Evolutionary conservation across 2,329 filamentous ascomycete species (phyloP), one percentile per base, ranked within the genome.

Genomic region (Knufia petricola): DNA sequence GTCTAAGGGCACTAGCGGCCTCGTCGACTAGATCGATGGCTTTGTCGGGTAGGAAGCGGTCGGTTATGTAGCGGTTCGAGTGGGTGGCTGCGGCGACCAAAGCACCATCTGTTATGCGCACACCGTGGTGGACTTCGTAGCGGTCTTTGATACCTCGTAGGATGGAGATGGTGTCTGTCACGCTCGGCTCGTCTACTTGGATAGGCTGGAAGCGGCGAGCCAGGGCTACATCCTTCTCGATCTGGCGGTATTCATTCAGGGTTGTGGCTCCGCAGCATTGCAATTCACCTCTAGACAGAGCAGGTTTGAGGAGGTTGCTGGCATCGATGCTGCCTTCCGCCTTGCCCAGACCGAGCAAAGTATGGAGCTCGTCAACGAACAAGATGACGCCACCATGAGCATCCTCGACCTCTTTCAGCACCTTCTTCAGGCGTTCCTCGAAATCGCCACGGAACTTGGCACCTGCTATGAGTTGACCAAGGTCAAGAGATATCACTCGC

Each of bases 11-110:
- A 52, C 86, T 94, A 1, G 90, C 89, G 8, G 92, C 92, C 68
- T 96, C 92, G 56, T 96, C 92, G 65, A 98, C 92, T 13, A 96
- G 68, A 64, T 96, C 92, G 54, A 98, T 96, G 2, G 92, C 92
- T 65, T 96, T 96, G 67, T 98, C 92, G 0, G 92, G 92, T 0
- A 96, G 72, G 66, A 95, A 96, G 1, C 92, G 83, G 62, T 96
- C 90, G 12, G 89, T 95, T 58, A 98, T 92, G 65, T 96, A 98
- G 45, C 92, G 84, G 61, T 96, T 96, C 54, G 86, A 92, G 62
- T 94, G 85, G 0, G 87, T 85, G 1, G 90, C 89, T 2, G 92
- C 90, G 1, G 92, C 88, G 12, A 98, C 90, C 9, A 96, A 71
- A 4, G 92, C 88, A 1, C 85, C 84, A 60, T 96, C 92, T 0